Conservation (phyloP, 257 asterid genomes). For the Apocynum venetum region DNA sequence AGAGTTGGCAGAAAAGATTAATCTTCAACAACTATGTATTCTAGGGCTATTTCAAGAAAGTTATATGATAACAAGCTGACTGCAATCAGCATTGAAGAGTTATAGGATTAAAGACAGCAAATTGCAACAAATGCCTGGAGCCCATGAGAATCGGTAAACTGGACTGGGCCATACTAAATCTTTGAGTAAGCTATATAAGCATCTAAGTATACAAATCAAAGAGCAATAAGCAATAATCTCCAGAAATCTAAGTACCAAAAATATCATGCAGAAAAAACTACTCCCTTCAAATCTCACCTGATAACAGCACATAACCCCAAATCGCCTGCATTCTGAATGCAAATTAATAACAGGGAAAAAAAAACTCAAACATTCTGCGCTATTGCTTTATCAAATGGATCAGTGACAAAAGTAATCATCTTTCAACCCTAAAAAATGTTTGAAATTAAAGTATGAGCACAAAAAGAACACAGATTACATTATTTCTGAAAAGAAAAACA, state of each 20-base stretch:
- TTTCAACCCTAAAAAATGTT: neutral
- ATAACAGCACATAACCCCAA: neutral
- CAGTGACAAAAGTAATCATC: neutral
- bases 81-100: neutral
- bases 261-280: no score
- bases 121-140: neutral
- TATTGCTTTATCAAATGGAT: neutral
- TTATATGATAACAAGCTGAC: neutral
- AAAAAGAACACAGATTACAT: neutral
- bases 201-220: neutral
- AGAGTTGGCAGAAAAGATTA: neutral
- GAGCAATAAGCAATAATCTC: neutral
- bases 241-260: no score
- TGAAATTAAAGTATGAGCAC: no score
- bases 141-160: neutral
- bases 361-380: neutral
- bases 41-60: neutral
- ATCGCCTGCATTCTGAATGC: neutral
- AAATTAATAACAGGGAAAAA: no score
- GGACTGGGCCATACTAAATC: neutral
- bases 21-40: neutral
- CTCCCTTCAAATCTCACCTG: neutral
- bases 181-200: neutral
- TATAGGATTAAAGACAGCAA: neutral
- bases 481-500: neutral